phyloP scores from a whole-genome alignment of 768 basidiomycete species.

The Lepiota subincarnata region DNA sequence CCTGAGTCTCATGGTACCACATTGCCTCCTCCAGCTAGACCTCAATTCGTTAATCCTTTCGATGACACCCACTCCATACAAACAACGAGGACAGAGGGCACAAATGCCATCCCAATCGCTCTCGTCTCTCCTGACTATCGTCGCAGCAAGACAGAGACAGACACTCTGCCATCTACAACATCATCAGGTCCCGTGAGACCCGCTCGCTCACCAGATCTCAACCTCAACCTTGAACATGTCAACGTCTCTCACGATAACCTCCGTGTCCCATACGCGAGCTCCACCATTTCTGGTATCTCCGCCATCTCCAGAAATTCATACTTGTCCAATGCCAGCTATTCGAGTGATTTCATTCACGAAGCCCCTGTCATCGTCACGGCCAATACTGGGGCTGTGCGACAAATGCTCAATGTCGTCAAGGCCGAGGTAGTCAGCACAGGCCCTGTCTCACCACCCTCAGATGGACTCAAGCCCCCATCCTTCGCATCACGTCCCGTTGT shows the following conservation, averaged over 20 bases:
- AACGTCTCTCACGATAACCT: slow-evolving; percentile 55
- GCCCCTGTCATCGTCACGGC: slow-evolving; percentile 80
- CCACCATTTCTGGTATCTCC: slow-evolving; percentile 52
- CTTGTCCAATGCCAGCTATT: slow-evolving; percentile 70
- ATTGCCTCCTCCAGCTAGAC: slow-evolving; percentile 22
- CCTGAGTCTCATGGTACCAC: slow-evolving; percentile 9
- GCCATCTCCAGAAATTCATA: slow-evolving; percentile 56
- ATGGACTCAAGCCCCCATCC: slow-evolving; percentile 37
- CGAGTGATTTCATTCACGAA: slow-evolving; percentile 77
- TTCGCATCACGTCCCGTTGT: slow-evolving; percentile 43
- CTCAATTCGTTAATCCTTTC: slow-evolving; percentile 57
- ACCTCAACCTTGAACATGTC: slow-evolving; percentile 60
- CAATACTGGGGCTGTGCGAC: slow-evolving; percentile 56
- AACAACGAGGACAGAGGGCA: slow-evolving; percentile 74
- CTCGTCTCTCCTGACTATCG: slow-evolving; percentile 60
- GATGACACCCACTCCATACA: slow-evolving; percentile 76
- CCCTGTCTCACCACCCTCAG: slow-evolving; percentile 29
- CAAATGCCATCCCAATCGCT: slow-evolving; percentile 86
- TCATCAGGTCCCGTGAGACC: slow-evolving; percentile 53
- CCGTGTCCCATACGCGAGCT: slow-evolving; percentile 37
- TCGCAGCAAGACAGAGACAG: slow-evolving; percentile 26
- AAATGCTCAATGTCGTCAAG: slow-evolving; percentile 73
- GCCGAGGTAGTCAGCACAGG: slow-evolving; percentile 73
- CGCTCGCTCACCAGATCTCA: slow-evolving; percentile 53
- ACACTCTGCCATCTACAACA: slow-evolving; percentile 26